Base-by-base conservation (phyloP, 1,284 basidiomycete genomes). In the Trichosporon coremiiforme region DNA sequence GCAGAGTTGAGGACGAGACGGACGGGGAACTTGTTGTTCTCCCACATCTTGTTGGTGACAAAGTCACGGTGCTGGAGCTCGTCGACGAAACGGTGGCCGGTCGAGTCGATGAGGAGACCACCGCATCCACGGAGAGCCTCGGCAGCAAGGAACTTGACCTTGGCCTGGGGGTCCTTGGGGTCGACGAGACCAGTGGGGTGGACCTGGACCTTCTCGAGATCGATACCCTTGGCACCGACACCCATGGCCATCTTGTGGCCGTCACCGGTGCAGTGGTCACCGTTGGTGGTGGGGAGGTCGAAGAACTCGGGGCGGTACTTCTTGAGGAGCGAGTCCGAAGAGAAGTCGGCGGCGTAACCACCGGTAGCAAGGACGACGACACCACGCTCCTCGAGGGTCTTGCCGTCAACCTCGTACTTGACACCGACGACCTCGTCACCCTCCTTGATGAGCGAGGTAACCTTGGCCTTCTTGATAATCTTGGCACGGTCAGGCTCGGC, bases 271-370 rank as follows among this genome's bases (percentile, higher is more conserved):
- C 92, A 97, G 84, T 97, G 94, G 78, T 96, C 94, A 71, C 95
- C 95, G 80, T 97, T 98, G 67, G 95, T 98, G 9, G 94, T 96
- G 36, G 94, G 81, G 55, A 99, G 89, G 72, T 95, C 88, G 85
- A 90, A 94, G 77, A 90, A 90, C 81, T 99, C 95, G 10, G 95
- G 95, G 68, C 94, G 89, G 84, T 95, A 88, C 86, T 94, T 93
- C 87, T 93, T 94, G 75, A 98, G 86, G 36, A 97, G 86, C 9
- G 93, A 94, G 79, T 91, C 88, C 64, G 87, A 83, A 13, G 92
- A 91, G 83, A 97, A 96, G 85, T 99, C 96, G 73, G 96, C 95
- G 62, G 96, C 96, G 84, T 98, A 98, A 66, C 96, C 96, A 77
- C 95, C 96, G 29, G 96, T 98, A 29, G 96, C 95, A 70, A 98